Evolutionary conservation across 2,329 filamentous ascomycete genomes (phyloP), one percentile per base, ranked within the genome.

Genomic region (Colletotrichum sp.): DNA sequence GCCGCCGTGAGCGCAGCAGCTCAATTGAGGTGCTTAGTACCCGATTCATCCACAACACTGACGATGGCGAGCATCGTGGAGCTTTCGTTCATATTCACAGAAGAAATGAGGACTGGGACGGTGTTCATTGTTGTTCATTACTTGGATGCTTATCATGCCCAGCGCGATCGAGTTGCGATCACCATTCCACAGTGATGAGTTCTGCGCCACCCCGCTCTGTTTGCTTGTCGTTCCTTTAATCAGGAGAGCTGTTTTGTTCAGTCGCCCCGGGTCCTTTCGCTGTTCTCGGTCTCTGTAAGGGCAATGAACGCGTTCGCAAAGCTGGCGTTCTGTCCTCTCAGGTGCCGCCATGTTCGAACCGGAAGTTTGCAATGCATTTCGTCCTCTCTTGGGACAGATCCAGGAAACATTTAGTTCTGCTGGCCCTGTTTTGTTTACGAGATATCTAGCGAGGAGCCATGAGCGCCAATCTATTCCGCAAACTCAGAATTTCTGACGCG

Each of bases 21-120:
- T 49, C 44, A 49, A 49, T 21, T 7, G 44, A 21, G 6, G 44
- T 49, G 44, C 44, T 49, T 3, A 3, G 7, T 49, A 21, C 10
- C 10, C 18, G 10, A 12, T n/a, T 13, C 44, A 49, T 49, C 10
- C 18, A 49, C 6, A 49, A 2, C n/a, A 4, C 18, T 4, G 10
- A 18, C 1, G 3, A n/a, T 4, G 44, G 2, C 9, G 3, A 21
- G 6, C 3, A 49, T 49, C 9, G 8, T 10, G 18, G 9, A 12
- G 9, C 6, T 21, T n/a, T 13, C 9, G 12, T 7, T n/a, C 3
- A 12, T 12, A 12, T 3, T 49, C 9, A 12, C 6, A 2, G 18
- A n/a, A 13, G 5, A n/a, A 6, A 4, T n/a, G 12, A 12, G 6
- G 3, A 21, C 2, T n/a, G 10, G 18, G 44, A n/a, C 0, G 39